Evolutionary conservation across 2,329 filamentous ascomycete genomes (phyloP).

Genomic region (Arthrobotrys megalospora): DNA sequence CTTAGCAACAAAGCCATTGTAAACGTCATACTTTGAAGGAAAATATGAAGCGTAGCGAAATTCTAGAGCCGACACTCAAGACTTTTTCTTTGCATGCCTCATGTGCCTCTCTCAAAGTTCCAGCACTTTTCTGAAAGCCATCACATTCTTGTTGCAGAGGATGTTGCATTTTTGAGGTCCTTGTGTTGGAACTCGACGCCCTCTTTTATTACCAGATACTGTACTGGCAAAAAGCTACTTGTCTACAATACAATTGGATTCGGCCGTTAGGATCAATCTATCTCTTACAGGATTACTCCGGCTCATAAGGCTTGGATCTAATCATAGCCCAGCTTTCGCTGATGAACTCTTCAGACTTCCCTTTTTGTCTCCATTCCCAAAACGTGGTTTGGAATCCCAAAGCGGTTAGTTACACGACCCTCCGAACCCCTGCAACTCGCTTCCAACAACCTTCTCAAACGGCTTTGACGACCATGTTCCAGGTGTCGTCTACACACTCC

Average conservation of each 20-base stretch:
- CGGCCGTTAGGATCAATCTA: too few relatives aligned
- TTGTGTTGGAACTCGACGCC: too few relatives aligned
- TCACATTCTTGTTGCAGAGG: too few relatives aligned
- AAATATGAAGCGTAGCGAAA: neutral
- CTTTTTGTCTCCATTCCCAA: slow-evolving; percentile 10
- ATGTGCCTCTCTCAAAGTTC: too few relatives aligned
- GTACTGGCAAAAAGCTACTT: too few relatives aligned
- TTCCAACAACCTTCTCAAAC: slow-evolving; percentile 18
- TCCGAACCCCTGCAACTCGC: slow-evolving; percentile 3
- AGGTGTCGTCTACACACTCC: slow-evolving; percentile 19
- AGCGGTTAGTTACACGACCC: slow-evolving; percentile 15
- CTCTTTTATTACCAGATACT: too few relatives aligned
- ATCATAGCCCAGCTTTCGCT: neutral
- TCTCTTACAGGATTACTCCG: too few relatives aligned
- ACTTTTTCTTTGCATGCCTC: too few relatives aligned
- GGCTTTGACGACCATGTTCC: slow-evolving; percentile 4
- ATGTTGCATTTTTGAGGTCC: too few relatives aligned
- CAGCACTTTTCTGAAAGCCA: too few relatives aligned
- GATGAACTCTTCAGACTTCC: slow-evolving; percentile 5
- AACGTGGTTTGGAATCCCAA: neutral
- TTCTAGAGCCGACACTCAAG: neutral
- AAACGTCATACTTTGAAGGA: neutral
- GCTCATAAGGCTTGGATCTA: neutral
- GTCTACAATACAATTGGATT: too few relatives aligned
- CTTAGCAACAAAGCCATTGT: neutral